These are phyloP conservation scores for Sclerotiophoma versabilis DNA, from an alignment of 2,329 filamentous ascomycete species.

Conservation along the genomic window DNA sequence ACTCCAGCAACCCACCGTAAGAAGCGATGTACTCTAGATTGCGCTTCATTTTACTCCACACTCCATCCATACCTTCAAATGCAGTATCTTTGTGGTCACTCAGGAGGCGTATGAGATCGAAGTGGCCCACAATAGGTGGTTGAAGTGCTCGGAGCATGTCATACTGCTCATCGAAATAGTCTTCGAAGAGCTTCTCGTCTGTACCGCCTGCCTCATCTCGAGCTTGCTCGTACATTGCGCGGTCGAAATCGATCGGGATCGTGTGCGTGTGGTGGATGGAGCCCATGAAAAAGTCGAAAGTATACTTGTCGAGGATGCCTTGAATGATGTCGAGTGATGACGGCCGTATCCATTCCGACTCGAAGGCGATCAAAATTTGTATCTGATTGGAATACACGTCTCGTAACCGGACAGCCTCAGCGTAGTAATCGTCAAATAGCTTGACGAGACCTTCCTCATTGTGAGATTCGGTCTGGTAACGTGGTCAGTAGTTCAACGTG, in stretches of 20 bases:
- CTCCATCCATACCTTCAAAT: conserved; percentile 63
- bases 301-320: conserved; percentile 64
- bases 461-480: conserved; percentile 28
- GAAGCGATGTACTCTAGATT: conserved; percentile 75
- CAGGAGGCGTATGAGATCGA: conserved; percentile 87
- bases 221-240: conserved; percentile 70
- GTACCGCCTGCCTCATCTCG: conserved; percentile 62
- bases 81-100: conserved; percentile 72
- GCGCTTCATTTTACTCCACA: conserved; percentile 77
- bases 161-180: conserved; percentile 88
- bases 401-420: conserved; percentile 77
- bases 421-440: conserved; percentile 74
- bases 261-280: conserved; percentile 89
- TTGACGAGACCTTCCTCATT: conserved; percentile 43
- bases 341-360: conserved; percentile 88
- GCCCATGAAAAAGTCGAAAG: conserved; percentile 89
- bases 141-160: conserved; percentile 76
- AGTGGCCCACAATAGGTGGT: conserved; percentile 87
- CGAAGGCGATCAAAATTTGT: conserved; percentile 85
- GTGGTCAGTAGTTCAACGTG: conserved; percentile 12
- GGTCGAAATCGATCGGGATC: conserved; percentile 88
- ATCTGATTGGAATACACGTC: conserved; percentile 74
- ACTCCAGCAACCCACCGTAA: conserved; percentile 85
- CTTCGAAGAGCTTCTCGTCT: conserved; percentile 71
- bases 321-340: conserved; percentile 67